Percentiles rank a stretch among this genome's conserved stretches.
Conservation (phyloP, 805 yeast species). For the Nakazawaea wickerhamii region DNA sequence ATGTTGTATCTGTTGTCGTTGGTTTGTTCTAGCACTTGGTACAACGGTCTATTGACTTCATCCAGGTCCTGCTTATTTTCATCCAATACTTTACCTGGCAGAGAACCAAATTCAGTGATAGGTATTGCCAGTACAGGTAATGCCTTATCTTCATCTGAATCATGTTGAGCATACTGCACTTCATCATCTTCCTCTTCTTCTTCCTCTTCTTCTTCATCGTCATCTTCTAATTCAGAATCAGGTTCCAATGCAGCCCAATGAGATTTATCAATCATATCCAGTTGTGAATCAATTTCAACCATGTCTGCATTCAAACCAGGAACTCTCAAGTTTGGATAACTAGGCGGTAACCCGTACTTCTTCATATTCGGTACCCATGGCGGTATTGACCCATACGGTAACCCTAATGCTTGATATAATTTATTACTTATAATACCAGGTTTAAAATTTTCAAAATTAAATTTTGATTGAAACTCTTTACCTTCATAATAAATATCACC, state of each 20-base stretch:
- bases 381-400: slow-evolving; percentile 52
- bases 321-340: slow-evolving; percentile 60
- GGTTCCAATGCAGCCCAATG: slow-evolving; percentile 28
- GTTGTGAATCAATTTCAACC: slow-evolving; percentile 23
- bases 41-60: slow-evolving; percentile 21
- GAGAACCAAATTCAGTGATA: slow-evolving; percentile 24
- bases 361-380: slow-evolving; percentile 80
- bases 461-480: slow-evolving; percentile 35
- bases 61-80: slow-evolving; percentile 15
- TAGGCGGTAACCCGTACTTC: slow-evolving; percentile 75
- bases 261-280: slow-evolving; percentile 18
- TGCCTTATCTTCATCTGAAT: slow-evolving; percentile 23
- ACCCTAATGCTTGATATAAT: slow-evolving; percentile 64
- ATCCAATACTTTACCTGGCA: slow-evolving; percentile 8
- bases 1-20: slow-evolving; percentile 10
- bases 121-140: slow-evolving; percentile 22
- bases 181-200: slow-evolving; percentile 23
- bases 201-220: slow-evolving; percentile 23
- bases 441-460: slow-evolving; percentile 31
- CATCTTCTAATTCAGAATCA: slow-evolving; percentile 23
- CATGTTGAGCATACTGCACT: slow-evolving; percentile 13
- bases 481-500: slow-evolving; percentile 86
- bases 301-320: slow-evolving; percentile 34
- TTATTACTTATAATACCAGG: slow-evolving; percentile 69
- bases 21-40: slow-evolving; percentile 26